Base-by-base conservation (phyloP, 2,329 filamentous ascomycete species). In the Sporothrix mexicana region DNA sequence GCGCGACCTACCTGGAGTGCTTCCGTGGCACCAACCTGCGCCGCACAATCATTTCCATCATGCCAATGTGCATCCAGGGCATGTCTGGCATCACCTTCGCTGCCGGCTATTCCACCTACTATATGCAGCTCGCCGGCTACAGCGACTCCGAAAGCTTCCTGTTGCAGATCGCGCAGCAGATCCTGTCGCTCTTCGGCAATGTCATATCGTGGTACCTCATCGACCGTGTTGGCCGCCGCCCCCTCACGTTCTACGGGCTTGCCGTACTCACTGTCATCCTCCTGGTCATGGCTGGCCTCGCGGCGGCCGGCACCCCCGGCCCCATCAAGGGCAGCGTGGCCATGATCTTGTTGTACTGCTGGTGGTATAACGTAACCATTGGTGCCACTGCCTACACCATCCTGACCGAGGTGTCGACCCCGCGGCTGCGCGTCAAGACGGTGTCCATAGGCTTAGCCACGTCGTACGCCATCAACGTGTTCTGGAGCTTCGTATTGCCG, bases 41-140 rank as follows among this genome's bases (percentile, higher is more conserved):
- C 20, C 84, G 87, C 51, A 88, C 86, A 0, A 86, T 88, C 77
- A 87, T 88, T 47, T 83, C 85, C 5, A 81, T 81, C 72, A 74
- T 82, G 45, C 79, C 73, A 1, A 64, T 74, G 36, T 30, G 80
- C 5, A 82, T 81, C 57, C 74, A 72, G 64, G 43, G 57, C 2
- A 59, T 74, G 51, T 79, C 77, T 36, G 79, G 73, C 64, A 79
- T 83, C 64, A 80, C 80, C 49, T 84, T 84, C 36, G 77, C 79
- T 0, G 76, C 80, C 1, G 75, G 77, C 7, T 84, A 84, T 73
- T 77, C 77, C n/a, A 83, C 82, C 2, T 84, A 84, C 76, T 84
- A 84, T 75, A 77, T 81, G 66, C 80, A 85, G 73, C 77, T 84
- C 2, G 82, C 83, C 10, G 83, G 83, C 9, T 83, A 81, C 74